Base-by-base conservation (phyloP, 345 rosid species). In the Bruguiera sexangula region DNA sequence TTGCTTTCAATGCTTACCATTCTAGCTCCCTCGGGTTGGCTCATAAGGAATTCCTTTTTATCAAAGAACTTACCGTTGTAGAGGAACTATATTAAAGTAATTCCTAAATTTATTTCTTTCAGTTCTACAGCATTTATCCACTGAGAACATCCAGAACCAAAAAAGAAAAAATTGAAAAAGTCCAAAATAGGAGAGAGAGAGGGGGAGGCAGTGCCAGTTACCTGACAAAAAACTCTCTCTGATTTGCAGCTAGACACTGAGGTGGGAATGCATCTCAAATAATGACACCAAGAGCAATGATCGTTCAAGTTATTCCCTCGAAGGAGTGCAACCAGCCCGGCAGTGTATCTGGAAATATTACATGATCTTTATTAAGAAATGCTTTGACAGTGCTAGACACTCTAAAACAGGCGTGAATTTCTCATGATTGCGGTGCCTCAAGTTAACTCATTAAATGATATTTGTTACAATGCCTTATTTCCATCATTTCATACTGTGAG, bases 151-250 rank as follows among this genome's bases (percentile, higher is more conserved):
- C 50, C 16, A 43, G 16, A 43, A 27, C 29, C 29, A 2, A 27
- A 27, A 27, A 27, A 27, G 2, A 1, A 27, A 43, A 3, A 43
- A 13, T 1, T 3, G 13, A 43, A 43, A 43, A 0, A 13, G 50
- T 43, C 16, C 50, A 43, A 43, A 10, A 11, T 43, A 13, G 19
- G 50, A 15, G 48, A 11, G 50, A 3, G 16, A 13, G 18, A 13
- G 5, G 3, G 50, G 3, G 50, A 1, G 19, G 16, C 18, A 11
- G 50, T 11, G 50, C 1, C 50, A 43, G 18, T 82, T 83, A 94
- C 96, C 93, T 85, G 70, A 62, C 98, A 94, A 69, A 65, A 78
- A 15, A 76, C 84, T 66, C 72, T 70, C 10, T 60, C 74, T 22
- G 81, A 66, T 60, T 81, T 86, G 88, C 69, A 66, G 52, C 68